Evolutionary conservation across 192 early-diverging fungal species (phyloP).

Genomic region (Pilobolus umbonatus): DNA sequence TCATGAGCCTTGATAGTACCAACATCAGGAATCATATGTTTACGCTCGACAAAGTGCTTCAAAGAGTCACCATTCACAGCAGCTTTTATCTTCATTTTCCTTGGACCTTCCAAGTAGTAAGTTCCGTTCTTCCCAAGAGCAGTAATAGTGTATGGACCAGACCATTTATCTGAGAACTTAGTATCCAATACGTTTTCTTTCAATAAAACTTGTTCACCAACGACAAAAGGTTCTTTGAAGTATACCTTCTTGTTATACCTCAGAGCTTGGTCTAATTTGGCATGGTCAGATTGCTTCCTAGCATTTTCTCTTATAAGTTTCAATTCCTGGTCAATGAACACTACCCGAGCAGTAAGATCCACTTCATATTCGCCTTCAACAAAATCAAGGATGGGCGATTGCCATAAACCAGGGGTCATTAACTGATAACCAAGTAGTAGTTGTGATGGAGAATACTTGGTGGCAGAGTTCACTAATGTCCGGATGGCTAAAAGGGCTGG

Average conservation of each 20-base stretch:
- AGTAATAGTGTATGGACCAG: background rate
- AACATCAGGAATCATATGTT: background rate
- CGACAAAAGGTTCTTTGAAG: background rate
- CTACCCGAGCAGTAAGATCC: background rate
- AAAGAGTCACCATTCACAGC: slow-evolving; percentile 7
- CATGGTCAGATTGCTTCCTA: background rate
- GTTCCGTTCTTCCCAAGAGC: background rate
- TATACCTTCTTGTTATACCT: no score
- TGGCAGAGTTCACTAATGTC: slow-evolving; percentile 6
- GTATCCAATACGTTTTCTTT: background rate
- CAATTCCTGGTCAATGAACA: background rate
- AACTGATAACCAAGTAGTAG: slow-evolving; percentile 18
- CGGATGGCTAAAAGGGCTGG: slow-evolving; percentile 15
- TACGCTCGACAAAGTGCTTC: background rate
- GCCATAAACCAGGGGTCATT: slow-evolving; percentile 9
- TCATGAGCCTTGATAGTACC: background rate
- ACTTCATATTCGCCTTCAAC: slow-evolving; percentile 5
- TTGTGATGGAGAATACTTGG: background rate
- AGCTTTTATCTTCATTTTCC: background rate
- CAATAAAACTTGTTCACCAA: slow-evolving; percentile 1
- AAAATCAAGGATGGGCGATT: background rate
- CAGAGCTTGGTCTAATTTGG: no score
- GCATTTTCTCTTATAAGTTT: background rate
- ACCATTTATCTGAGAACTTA: slow-evolving; percentile 12
- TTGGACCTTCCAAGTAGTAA: background rate